phyloP scores from a whole-genome alignment of 129 eudicot genomes.

The Ambrosia trifida region DNA sequence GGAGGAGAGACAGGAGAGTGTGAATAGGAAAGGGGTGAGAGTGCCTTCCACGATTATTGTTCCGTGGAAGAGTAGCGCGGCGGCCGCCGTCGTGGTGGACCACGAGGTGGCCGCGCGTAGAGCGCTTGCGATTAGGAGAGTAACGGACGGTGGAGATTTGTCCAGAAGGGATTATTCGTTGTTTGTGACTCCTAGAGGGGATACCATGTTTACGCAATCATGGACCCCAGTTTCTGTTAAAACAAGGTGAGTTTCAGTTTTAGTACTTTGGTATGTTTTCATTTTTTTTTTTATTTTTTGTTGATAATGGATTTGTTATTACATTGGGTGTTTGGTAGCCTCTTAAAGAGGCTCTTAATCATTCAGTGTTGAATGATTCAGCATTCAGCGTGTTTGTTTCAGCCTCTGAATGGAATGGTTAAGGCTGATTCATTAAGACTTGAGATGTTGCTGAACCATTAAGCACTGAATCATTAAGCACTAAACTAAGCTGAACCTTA shows the following conservation, averaged over 20 bases:
- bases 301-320: no score
- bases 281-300: no score
- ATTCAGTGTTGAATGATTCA: no score
- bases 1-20: conserved; percentile 28
- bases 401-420: no score
- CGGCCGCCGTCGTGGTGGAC: conserved; percentile 49
- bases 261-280: not conserved
- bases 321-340: no score
- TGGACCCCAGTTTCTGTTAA: conserved; percentile 57
- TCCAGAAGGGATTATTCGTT: conserved; percentile 50
- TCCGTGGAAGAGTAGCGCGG: conserved; percentile 52
- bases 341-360: no score
- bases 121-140: conserved; percentile 68
- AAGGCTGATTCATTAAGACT: no score
- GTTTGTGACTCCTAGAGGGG: conserved; percentile 65
- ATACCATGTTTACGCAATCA: conserved; percentile 73
- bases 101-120: conserved; percentile 73
- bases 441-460: no score
- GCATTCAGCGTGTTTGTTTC: no score
- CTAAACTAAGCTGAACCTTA: no score
- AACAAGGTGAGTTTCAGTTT: conserved; percentile 39
- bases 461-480: no score
- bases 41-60: conserved; percentile 61
- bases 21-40: conserved; percentile 43
- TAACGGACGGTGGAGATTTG: conserved; percentile 39